Base-by-base conservation (phyloP, 495 filamentous ascomycete species). In the Articulospora tetracladia region DNA sequence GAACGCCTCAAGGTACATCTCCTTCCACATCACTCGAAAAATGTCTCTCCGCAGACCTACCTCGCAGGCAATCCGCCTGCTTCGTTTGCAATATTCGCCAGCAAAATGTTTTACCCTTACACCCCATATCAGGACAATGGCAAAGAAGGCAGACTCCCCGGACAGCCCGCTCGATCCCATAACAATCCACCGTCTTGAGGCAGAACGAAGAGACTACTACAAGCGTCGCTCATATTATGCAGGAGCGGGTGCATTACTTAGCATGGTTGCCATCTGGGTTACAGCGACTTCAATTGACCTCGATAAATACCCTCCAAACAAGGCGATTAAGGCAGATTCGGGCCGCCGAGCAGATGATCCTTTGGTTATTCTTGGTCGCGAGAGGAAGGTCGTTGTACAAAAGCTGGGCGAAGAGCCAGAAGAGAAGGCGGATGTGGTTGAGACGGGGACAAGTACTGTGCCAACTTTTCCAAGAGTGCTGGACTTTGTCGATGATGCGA, bases 371-470 rank as follows among this genome's bases (percentile, higher is more conserved):
- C 68, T 72, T 19, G 75, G 73, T 27, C 67, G 69, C 1, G 80
- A 79, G 61, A 77, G 81, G 67, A 83, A 85, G 56, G 75, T 84
- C 2, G 72, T 86, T 0, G 69, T 84, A 0, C 79, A 80, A 56
- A 76, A 77, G 50, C 61, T 69, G 28, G 62, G 71, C 24, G 65
- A 70, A 44, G 63, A 69, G 46, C 63, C 67, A 11, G 64, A 66
- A 24, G 79, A 84, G 51, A 72, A 76, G 10, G 77, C 74, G 20
- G 86, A 92, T 59, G 75, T 91, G 46, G 86, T 95, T 0, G 73
- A 81, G 2, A 95, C 92, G 1, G 91, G 93, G n/a, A 94, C 89
- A 57, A 89, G 83, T 71, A 85, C 85, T 3, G 83, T 97, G 0
- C 92, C 92, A 0, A 79, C 81, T 44, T 97, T 97, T 71, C 93